These are phyloP conservation scores for Teunomyces kruisii DNA, from an alignment of 805 yeast genomes.

Conservation along the genomic window DNA sequence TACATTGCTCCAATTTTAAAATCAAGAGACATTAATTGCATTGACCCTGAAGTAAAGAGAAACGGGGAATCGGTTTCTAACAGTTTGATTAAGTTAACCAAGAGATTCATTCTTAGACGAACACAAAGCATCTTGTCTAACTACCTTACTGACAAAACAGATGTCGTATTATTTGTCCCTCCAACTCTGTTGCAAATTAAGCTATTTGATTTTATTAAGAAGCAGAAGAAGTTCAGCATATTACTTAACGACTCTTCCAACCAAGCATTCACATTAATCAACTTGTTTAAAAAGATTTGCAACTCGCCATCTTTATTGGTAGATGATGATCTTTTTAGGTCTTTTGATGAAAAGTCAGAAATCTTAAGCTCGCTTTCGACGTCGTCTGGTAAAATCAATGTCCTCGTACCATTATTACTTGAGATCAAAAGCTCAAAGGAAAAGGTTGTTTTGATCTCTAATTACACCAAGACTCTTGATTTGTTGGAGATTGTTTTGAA, in stretches of 20 bases:
- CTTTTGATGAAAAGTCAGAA: constrained; percentile 12
- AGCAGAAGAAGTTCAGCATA: constrained; percentile 32
- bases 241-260: constrained; percentile 32
- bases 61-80: constrained; percentile 62
- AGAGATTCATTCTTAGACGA: constrained; percentile 69
- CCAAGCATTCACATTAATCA: constrained; percentile 63
- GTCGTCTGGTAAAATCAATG: constrained; percentile 59
- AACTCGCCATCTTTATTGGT: constrained; percentile 70
- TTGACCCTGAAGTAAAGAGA: constrained; percentile 45
- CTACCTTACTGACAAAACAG: constrained; percentile 73
- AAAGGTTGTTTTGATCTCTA: constrained; percentile 82
- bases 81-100: constrained; percentile 65
- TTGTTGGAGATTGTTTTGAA: constrained; percentile 59
- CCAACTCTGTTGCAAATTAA: constrained; percentile 65
- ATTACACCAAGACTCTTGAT: constrained; percentile 85
- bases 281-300: constrained; percentile 75
- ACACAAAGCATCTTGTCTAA: constrained; percentile 56
- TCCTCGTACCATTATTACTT: constrained; percentile 56
- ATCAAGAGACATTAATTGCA: constrained; percentile 64
- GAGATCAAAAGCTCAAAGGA: constrained; percentile 51
- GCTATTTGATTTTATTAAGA: constrained; percentile 52
- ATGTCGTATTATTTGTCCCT: constrained; percentile 70
- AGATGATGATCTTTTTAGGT: constrained; percentile 46
- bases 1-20: constrained; percentile 69
- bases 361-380: constrained; percentile 10